Percentiles rank a stretch among this genome's conserved stretches.
Conservation (phyloP, 1,139 yeast genomes). For the Scheffersomyces lignicola region DNA sequence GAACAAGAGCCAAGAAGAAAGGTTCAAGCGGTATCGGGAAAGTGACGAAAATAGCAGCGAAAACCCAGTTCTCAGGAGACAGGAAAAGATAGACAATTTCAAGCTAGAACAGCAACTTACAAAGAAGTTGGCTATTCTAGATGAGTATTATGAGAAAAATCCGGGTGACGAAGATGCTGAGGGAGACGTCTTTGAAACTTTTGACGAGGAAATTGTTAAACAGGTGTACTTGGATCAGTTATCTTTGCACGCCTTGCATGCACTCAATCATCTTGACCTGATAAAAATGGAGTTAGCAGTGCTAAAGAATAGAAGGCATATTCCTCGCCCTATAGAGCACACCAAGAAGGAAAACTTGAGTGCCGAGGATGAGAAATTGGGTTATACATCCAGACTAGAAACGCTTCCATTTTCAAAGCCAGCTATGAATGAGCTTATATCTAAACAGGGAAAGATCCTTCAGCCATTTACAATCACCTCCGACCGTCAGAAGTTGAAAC, state of each 20-base stretch:
- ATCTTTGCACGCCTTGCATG: conserved; percentile 48
- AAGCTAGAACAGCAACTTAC: conserved; percentile 58
- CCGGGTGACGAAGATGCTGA: conserved; percentile 15
- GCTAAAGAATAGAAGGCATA: conserved; percentile 37
- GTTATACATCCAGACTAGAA: conserved; percentile 59
- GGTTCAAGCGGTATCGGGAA: conserved; percentile 40
- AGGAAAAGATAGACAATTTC: conserved; percentile 70
- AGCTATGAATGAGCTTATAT: conserved; percentile 40
- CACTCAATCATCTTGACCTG: conserved; percentile 56
- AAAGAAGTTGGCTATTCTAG: conserved; percentile 40
- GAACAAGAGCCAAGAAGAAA: conserved; percentile 34
- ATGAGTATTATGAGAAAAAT: conserved; percentile 21
- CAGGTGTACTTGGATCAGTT: conserved; percentile 56
- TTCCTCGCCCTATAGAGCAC: conserved; percentile 16
- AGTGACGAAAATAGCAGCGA: conserved; percentile 27
- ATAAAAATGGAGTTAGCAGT: conserved; percentile 59
- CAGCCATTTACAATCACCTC: conserved; percentile 82
- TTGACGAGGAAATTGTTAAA: conserved; percentile 66
- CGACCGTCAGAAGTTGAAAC: conserved; percentile 54
- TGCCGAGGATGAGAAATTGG: conserved; percentile 28
- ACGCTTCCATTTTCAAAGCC: conserved; percentile 30
- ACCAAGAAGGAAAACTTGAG: conserved; percentile 8
- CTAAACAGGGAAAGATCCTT: conserved; percentile 72
- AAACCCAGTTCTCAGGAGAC: conserved; percentile 55
- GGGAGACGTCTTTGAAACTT: conserved; percentile 21